phyloP scores from a whole-genome alignment of 164 flowering plant genomes.

The Berberis thunbergii region DNA sequence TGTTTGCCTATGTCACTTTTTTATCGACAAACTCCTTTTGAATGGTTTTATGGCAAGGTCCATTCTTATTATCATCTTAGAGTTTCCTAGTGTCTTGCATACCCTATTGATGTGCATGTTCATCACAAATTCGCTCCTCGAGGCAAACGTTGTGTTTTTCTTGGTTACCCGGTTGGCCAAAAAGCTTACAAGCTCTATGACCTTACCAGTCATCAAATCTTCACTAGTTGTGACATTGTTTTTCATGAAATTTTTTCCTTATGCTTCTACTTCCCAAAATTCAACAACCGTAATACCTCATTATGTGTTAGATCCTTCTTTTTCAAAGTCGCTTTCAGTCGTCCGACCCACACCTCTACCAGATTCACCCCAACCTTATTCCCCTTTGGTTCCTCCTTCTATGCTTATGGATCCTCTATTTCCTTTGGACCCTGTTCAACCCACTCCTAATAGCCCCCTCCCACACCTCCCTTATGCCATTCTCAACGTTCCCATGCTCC shows the following conservation, averaged over 20 bases:
- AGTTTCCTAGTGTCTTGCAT: constrained; percentile 10
- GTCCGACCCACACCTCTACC: too few relatives aligned
- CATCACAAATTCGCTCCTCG: background rate
- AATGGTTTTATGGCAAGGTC: background rate
- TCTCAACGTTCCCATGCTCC: background rate
- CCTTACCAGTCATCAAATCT: background rate
- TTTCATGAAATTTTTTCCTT: constrained; percentile 8
- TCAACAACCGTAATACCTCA: too few relatives aligned
- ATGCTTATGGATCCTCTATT: background rate
- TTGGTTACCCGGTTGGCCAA: constrained; percentile 13
- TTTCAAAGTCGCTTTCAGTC: too few relatives aligned
- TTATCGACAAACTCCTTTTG: background rate
- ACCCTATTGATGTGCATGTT: constrained; percentile 5
- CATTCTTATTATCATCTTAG: constrained; percentile 4
- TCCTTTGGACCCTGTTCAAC: background rate
- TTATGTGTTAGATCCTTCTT: too few relatives aligned
- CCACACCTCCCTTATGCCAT: background rate
- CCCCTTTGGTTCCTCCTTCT: background rate
- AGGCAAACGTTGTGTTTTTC: constrained; percentile 10
- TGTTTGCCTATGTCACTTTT: background rate
- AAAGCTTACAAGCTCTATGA: constrained; percentile 5
- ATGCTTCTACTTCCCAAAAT: background rate
- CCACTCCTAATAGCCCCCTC: background rate
- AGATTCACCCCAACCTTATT: background rate
- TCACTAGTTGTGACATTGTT: constrained; percentile 1